phyloP scores from a whole-genome alignment of 1,284 basidiomycete species.

The Trametes polyzona region DNA sequence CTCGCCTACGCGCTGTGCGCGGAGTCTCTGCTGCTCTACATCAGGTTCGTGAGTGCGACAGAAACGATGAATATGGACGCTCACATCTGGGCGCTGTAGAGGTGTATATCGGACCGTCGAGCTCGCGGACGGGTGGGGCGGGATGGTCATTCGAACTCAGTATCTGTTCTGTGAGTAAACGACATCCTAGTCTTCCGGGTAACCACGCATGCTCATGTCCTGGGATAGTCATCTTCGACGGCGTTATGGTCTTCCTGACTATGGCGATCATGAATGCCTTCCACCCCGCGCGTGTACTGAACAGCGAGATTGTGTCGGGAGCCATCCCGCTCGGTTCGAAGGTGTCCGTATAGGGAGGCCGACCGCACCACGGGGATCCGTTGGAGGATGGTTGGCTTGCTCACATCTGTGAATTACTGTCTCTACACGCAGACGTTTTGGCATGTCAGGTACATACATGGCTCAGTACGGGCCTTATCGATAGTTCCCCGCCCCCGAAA shows the following conservation, averaged over 20 bases:
- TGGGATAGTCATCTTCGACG: conserved; percentile 56
- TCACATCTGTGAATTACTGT: too few relatives aligned
- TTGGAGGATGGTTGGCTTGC: too few relatives aligned
- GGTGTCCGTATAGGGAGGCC: too few relatives aligned
- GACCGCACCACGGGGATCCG: too few relatives aligned
- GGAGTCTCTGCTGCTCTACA: not conserved
- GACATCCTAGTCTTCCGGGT: not conserved
- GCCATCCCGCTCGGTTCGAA: too few relatives aligned
- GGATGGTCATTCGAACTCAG: conserved; percentile 51
- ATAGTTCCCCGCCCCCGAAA: too few relatives aligned
- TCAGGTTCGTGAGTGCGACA: too few relatives aligned
- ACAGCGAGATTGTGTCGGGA: too few relatives aligned
- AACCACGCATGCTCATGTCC: not conserved
- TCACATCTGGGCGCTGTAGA: too few relatives aligned
- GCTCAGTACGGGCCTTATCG: too few relatives aligned
- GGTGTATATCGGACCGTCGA: conserved; percentile 53
- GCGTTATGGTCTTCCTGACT: conserved; percentile 58
- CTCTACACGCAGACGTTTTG: too few relatives aligned
- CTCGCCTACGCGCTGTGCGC: not conserved
- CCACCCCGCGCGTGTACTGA: conserved; percentile 54
- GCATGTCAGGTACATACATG: too few relatives aligned
- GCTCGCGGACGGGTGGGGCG: conserved; percentile 54
- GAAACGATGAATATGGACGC: not conserved
- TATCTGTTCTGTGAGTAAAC: conserved; percentile 50
- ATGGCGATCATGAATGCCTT: conserved; percentile 55